phyloP scores from a whole-genome alignment of 1,139 yeast species.

The Yamadazyma kanchanaburiensis region DNA sequence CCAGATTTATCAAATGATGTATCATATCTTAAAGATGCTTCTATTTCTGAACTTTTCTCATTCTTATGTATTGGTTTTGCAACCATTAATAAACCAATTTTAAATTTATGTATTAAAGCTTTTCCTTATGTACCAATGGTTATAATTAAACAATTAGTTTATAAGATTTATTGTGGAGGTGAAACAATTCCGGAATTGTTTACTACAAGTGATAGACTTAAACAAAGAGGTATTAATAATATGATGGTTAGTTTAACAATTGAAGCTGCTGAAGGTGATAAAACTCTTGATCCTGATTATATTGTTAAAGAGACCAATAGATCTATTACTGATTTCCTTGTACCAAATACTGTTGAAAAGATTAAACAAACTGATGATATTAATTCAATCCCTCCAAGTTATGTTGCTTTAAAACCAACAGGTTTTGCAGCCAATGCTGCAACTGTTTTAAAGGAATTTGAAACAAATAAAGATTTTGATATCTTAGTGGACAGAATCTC shows the following conservation, averaged over 20 bases:
- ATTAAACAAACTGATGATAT: constrained; percentile 45
- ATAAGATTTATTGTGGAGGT: constrained; percentile 90
- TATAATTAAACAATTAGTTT: constrained; percentile 68
- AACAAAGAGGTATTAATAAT: constrained; percentile 76
- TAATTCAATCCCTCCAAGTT: constrained; percentile 71
- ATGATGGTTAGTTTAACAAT: constrained; percentile 94
- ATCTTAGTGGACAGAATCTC: constrained; percentile 65
- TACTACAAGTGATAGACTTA: constrained; percentile 63
- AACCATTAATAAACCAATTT: constrained; percentile 59
- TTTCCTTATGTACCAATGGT: constrained; percentile 77
- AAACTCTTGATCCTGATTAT: constrained; percentile 57
- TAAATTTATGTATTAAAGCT: constrained; percentile 57
- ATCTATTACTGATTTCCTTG: constrained; percentile 67
- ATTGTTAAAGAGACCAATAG: constrained; percentile 65
- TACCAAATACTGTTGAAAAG: constrained; percentile 62
- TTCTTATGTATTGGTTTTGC: constrained; percentile 66
- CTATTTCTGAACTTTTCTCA: constrained; percentile 49
- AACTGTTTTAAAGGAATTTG: constrained; percentile 62
- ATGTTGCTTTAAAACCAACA: constrained; percentile 91
- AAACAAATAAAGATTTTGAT: constrained; percentile 50
- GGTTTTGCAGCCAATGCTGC: constrained; percentile 82
- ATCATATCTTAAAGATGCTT: constrained; percentile 35
- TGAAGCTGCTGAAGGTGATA: constrained; percentile 84
- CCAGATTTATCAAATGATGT: constrained; percentile 4
- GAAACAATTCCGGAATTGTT: constrained; percentile 69